Conservation (phyloP, 169 alveolate species). For the Plasmodium reichenowi region DNA sequence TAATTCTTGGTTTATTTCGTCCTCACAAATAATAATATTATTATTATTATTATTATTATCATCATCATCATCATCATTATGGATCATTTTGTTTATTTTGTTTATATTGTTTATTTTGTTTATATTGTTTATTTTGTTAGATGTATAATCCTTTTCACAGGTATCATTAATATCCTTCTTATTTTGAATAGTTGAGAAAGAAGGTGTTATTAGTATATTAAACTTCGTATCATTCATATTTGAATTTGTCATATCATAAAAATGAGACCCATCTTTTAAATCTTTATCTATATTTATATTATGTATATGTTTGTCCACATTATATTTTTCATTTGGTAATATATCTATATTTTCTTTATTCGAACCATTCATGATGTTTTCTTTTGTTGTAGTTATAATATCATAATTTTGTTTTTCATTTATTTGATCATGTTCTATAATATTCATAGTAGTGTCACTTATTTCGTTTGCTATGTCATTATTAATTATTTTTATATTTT, state of each 20-base stretch:
- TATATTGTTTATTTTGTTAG: background rate
- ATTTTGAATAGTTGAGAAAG: conserved; percentile 31
- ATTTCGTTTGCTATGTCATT: background rate
- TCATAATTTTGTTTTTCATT: background rate
- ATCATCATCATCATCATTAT: background rate
- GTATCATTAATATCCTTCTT: background rate
- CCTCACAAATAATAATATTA: background rate
- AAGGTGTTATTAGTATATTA: conserved; percentile 52
- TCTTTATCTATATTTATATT: background rate
- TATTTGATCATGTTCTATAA: background rate
- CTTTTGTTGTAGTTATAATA: background rate
- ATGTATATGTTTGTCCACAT: background rate
- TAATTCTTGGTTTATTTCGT: too few relatives aligned
- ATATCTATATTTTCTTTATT: background rate
- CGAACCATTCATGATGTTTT: background rate
- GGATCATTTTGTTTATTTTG: background rate
- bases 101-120: background rate
- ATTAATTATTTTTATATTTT: background rate
- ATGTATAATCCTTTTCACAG: background rate
- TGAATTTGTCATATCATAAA: conserved; percentile 1
- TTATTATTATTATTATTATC: background rate
- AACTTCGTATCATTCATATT: conserved; percentile 20
- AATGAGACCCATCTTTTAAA: background rate
- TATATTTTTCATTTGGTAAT: background rate
- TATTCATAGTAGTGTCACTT: background rate